Evolutionary conservation across 2,329 filamentous ascomycete genomes (phyloP).

Genomic region (Ascochyta fabae): DNA sequence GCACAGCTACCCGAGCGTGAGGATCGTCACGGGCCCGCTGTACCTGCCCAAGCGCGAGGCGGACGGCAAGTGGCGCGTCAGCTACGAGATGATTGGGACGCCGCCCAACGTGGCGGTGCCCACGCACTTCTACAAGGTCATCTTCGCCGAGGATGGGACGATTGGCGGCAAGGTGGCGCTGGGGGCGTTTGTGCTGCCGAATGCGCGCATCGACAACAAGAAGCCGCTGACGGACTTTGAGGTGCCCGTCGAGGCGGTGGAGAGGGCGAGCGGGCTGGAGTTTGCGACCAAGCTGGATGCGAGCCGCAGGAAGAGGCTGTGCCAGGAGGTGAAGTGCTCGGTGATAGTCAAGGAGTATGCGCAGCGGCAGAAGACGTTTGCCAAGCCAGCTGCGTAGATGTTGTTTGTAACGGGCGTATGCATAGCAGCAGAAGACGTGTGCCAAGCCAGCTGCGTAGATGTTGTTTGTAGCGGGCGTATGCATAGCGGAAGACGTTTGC

Average conservation of each 20-base stretch:
- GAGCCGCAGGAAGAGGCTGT: slow-evolving; percentile 77
- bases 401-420: slow-evolving; percentile 8
- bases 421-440: slow-evolving; percentile 7
- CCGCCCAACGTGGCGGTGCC: slow-evolving; percentile 95
- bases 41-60: slow-evolving; percentile 87
- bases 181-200: slow-evolving; percentile 93
- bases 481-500: slow-evolving; percentile 54
- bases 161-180: slow-evolving; percentile 74
- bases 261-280: slow-evolving; percentile 89
- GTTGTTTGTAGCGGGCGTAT: background rate
- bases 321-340: slow-evolving; percentile 83
- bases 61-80: slow-evolving; percentile 95
- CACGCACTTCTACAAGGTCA: slow-evolving; percentile 99
- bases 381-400: slow-evolving; percentile 23
- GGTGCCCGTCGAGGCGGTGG: slow-evolving; percentile 89
- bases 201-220: slow-evolving; percentile 83
- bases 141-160: slow-evolving; percentile 86
- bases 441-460: background rate
- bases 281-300: slow-evolving; percentile 82
- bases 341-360: slow-evolving; percentile 83
- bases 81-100: slow-evolving; percentile 92
- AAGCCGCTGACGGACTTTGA: slow-evolving; percentile 92
- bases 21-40: slow-evolving; percentile 90
- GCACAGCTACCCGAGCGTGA: slow-evolving; percentile 79
- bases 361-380: slow-evolving; percentile 60